Evolutionary conservation across 108 stramenopile genomes (phyloP), one percentile per base, ranked within the genome.

Genomic region (Skeletonema menzelii): DNA sequence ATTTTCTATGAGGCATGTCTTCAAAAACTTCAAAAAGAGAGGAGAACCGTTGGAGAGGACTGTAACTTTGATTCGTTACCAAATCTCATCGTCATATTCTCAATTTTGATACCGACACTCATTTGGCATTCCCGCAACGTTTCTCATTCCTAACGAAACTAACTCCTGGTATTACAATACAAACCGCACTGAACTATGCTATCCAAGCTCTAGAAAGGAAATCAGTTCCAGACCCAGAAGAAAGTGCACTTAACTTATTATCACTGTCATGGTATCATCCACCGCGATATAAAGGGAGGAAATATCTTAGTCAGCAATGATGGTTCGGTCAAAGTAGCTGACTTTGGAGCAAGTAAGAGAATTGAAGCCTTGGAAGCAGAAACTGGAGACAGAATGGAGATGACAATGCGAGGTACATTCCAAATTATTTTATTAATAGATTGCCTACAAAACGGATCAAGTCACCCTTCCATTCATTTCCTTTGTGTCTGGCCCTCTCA

Each of bases 241-340:
- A 73, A 26, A 90, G 89, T 15, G 89, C 77, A 8, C 49, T 76
- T 27, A 87, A 95, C 59, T 68, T 95, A 38, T 62, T 92, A 26
- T 87, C 98, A 99, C 83, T 64, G 65, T 14, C 79, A 97, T 60
- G 67, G 87, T 34, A 91, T 98, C 28, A 86, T 98, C 64, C 98
- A 99, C 69, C 90, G 98, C 27, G 98, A 99, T 70, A 97, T 98
- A 65, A 92, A 95, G 76, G 97, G 98, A 31, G 94, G 91, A 53
- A 99, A 99, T 75, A 87, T 99, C 61, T 85, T 99, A 40, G 95
- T 99, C 24, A 95, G 90, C 63, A 90, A 97, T 65, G 85, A 83
- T 49, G 98, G 98, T 19, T 67, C 84, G 24, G 96, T 97, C 27
- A 99, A 99, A 69, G 78, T 97, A 19, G 95, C 94, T 27, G 97